Conservation (phyloP, 2,329 filamentous ascomycete genomes). For the Colletotrichum magnum region DNA sequence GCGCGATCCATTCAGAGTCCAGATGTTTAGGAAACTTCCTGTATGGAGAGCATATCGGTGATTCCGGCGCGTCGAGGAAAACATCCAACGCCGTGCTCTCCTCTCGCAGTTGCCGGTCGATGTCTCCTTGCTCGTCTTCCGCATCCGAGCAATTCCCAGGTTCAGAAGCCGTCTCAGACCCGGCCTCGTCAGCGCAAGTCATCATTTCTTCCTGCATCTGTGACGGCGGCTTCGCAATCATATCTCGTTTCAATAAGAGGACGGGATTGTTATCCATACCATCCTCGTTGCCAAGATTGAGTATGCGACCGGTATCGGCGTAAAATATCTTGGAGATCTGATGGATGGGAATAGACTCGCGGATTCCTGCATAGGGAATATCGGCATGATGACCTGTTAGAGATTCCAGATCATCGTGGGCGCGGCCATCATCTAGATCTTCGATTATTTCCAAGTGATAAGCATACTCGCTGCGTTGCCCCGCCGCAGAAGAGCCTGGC, state of each 20-base stretch:
- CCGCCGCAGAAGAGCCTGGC: constrained; percentile 44
- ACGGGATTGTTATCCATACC: constrained; percentile 81
- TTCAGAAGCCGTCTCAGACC: constrained; percentile 1
- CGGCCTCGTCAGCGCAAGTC: not conserved
- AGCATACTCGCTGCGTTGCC: constrained; percentile 66
- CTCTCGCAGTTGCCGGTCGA: constrained; percentile 61
- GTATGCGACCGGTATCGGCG: constrained; percentile 88
- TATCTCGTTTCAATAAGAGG: constrained; percentile 80
- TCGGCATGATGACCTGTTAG: constrained; percentile 55
- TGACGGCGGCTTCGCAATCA: constrained; percentile 73
- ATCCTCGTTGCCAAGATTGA: constrained; percentile 77
- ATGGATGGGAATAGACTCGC: constrained; percentile 67
- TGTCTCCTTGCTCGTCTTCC: constrained; percentile 57
- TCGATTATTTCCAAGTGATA: constrained; percentile 89
- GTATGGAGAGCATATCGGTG: not conserved
- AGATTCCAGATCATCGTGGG: constrained; percentile 59
- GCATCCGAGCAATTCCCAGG: constrained; percentile 14
- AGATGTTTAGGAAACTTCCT: constrained; percentile 78
- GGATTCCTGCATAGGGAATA: constrained; percentile 61
- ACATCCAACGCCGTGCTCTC: constrained; percentile 48
- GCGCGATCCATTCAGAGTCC: constrained; percentile 91
- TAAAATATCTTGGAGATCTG: constrained; percentile 92
- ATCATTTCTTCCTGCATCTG: constrained; percentile 53
- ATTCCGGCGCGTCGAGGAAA: constrained; percentile 34
- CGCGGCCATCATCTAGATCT: constrained; percentile 75